Percentiles rank a stretch among this genome's conserved stretches.
phyloP scores from a whole-genome alignment of 805 yeast genomes.

The Cyberlindnera sargentensis region DNA sequence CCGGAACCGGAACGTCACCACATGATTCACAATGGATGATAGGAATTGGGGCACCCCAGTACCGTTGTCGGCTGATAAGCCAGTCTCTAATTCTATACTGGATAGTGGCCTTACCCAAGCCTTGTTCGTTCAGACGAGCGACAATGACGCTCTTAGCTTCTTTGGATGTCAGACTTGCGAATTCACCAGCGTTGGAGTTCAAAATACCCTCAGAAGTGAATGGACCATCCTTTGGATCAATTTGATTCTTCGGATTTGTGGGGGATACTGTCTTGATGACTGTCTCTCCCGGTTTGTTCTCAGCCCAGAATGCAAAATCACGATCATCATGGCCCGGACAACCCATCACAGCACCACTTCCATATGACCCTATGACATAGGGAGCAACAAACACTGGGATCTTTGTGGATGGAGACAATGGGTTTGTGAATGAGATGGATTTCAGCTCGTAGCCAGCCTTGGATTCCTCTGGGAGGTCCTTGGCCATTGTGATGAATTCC shows the following conservation, averaged over 20 bases:
- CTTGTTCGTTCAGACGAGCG: conserved; percentile 29
- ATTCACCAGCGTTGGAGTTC: conserved; percentile 40
- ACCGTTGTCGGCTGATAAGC: conserved; percentile 90
- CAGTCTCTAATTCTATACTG: conserved; percentile 80
- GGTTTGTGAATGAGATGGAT: conserved; percentile 43
- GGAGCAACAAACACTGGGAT: conserved; percentile 88
- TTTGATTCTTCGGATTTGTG: conserved; percentile 4
- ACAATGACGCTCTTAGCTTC: conserved; percentile 49
- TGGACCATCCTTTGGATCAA: conserved; percentile 21
- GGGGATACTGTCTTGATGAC: conserved; percentile 17
- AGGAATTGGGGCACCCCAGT: conserved; percentile 99
- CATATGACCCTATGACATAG: conserved; percentile 77
- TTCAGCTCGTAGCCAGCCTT: conserved; percentile 54
- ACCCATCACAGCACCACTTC: conserved; percentile 96
- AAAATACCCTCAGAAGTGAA: conserved; percentile 41
- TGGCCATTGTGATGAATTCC: conserved; percentile 36
- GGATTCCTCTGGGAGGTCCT: conserved; percentile 36
- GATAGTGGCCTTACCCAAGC: conserved; percentile 40
- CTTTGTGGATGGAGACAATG: conserved; percentile 38
- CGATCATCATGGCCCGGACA: conserved; percentile 91
- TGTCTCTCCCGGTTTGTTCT: conserved; percentile 40
- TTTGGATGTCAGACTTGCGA: conserved; percentile 39
- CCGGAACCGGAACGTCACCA: conserved; percentile 93
- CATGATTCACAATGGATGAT: conserved; percentile 80
- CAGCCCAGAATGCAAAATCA: conserved; percentile 75